A percentile compares a stretch with the other conserved stretches of the same genome.
Evolutionary conservation across 2,329 filamentous ascomycete species (phyloP).

Genomic region (Colletotrichum viniferum): DNA sequence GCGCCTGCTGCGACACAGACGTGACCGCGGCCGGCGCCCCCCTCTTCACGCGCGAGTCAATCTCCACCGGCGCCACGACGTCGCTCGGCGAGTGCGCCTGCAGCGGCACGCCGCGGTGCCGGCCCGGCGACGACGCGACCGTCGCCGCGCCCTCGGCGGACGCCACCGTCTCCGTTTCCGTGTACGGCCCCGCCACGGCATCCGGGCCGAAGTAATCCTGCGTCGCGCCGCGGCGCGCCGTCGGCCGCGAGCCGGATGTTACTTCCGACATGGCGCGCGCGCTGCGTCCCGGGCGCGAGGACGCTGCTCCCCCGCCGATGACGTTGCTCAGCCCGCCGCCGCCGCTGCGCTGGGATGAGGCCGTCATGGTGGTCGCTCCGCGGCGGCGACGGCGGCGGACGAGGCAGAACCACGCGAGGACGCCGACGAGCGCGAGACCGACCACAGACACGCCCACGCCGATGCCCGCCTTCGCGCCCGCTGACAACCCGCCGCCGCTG

Average conservation of each 20-base stretch:
- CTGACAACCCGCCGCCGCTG: slow-evolving; percentile 37
- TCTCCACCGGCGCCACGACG: slow-evolving; percentile 58
- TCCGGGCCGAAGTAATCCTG: slow-evolving; percentile 50
- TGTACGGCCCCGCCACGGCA: slow-evolving; percentile 51
- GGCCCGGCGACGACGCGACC: slow-evolving; percentile 28
- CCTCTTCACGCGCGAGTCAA: slow-evolving; percentile 41
- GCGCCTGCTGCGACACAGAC: slow-evolving; percentile 27
- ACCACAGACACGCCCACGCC: slow-evolving; percentile 55
- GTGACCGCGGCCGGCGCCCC: neutral
- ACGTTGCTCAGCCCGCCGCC: neutral
- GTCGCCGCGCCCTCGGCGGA: neutral
- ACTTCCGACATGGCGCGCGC: slow-evolving; percentile 35
- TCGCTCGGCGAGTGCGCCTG: slow-evolving; percentile 53
- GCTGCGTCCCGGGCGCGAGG: slow-evolving; percentile 8
- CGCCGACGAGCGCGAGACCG: slow-evolving; percentile 44
- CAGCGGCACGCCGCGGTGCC: slow-evolving; percentile 43
- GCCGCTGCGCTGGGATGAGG: neutral
- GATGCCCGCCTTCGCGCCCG: slow-evolving; percentile 62
- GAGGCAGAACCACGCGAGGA: slow-evolving; percentile 52
- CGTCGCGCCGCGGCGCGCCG: slow-evolving; percentile 33
- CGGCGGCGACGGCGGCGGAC: slow-evolving; percentile 38
- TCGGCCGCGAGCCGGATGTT: slow-evolving; percentile 28
- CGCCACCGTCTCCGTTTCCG: slow-evolving; percentile 32
- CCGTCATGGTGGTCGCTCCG: slow-evolving; percentile 10
- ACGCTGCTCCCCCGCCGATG: neutral